phyloP scores from a whole-genome alignment of 1,139 yeast genomes.

The Arxiozyma bovina region DNA sequence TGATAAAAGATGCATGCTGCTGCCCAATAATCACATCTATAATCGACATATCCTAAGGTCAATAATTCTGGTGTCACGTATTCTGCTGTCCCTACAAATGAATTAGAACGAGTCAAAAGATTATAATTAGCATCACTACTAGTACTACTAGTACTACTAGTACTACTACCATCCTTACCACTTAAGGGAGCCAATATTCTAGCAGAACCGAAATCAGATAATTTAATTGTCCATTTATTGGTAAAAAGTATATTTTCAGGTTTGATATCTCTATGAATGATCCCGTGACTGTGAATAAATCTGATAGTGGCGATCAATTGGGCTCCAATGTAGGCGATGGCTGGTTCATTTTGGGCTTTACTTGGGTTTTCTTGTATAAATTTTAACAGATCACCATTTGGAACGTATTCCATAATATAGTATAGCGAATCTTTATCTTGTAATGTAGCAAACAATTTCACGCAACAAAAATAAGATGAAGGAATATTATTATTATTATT shows the following conservation, averaged over 20 bases:
- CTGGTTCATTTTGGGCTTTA: slow-evolving; percentile 46
- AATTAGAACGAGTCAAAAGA: slow-evolving; percentile 62
- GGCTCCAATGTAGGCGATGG: slow-evolving; percentile 50
- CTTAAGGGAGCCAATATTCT: slow-evolving; percentile 41
- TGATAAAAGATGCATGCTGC: slow-evolving; percentile 71
- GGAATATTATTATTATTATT: too few species aligned
- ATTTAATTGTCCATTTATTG: slow-evolving; percentile 55
- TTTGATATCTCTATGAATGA: slow-evolving; percentile 68
- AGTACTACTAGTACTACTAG: too few species aligned
- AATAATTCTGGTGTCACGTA: slow-evolving; percentile 70
- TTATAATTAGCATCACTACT: slow-evolving; percentile 33
- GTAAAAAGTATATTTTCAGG: slow-evolving; percentile 69
- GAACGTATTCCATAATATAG: slow-evolving; percentile 70
- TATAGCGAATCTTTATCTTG: slow-evolving; percentile 63
- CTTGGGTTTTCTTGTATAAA: slow-evolving; percentile 40
- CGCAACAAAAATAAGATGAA: background rate
- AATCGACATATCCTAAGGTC: slow-evolving; percentile 60
- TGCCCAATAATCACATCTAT: slow-evolving; percentile 75
- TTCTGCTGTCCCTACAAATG: slow-evolving; percentile 84
- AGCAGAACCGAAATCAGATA: slow-evolving; percentile 80
- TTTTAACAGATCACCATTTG: slow-evolving; percentile 61
- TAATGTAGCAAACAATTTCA: slow-evolving; percentile 51
- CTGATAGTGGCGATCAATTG: slow-evolving; percentile 69
- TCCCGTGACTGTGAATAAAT: slow-evolving; percentile 66
- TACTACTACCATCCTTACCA: slow-evolving; percentile 14